A percentile compares a stretch with the other conserved stretches of the same genome.
These are phyloP conservation scores for Fusarium paranaense DNA, from an alignment of 2,329 filamentous ascomycete species.

Conservation along the genomic window DNA sequence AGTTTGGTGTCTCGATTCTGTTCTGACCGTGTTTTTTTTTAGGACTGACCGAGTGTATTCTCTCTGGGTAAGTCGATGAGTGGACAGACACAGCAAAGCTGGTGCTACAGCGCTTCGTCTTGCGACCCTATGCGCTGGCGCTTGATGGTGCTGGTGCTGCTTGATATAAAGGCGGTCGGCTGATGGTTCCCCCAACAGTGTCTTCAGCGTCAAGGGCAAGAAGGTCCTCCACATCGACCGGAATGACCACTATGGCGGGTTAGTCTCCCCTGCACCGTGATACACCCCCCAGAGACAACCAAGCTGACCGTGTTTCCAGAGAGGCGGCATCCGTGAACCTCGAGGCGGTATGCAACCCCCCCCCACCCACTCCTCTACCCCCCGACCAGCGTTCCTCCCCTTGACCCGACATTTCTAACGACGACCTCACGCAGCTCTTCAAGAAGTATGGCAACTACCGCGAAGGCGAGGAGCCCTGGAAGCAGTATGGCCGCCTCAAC, in stretches of 20 bases:
- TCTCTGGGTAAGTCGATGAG: slow-evolving; percentile 80
- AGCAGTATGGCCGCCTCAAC: slow-evolving; percentile 95
- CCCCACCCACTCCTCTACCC: slow-evolving; percentile 17
- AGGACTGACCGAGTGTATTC: slow-evolving; percentile 99
- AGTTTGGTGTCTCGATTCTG: neutral
- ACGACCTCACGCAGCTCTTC: slow-evolving; percentile 75
- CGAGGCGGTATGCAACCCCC: slow-evolving; percentile 75
- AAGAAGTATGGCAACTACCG: slow-evolving; percentile 92
- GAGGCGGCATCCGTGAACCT: slow-evolving; percentile 98
- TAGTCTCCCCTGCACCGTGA: slow-evolving; percentile 52
- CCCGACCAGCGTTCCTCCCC: slow-evolving; percentile 22
- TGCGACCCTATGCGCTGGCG: slow-evolving; percentile 19
- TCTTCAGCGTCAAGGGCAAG: slow-evolving; percentile 97
- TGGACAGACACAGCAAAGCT: neutral
- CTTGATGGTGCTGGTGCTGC: slow-evolving; percentile 25
- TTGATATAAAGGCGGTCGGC: slow-evolving; percentile 40
- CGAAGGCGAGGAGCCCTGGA: slow-evolving; percentile 90
- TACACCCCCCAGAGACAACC: neutral
- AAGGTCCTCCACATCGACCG: slow-evolving; percentile 99
- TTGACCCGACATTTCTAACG: slow-evolving; percentile 39
- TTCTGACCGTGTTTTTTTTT: slow-evolving; percentile 43
- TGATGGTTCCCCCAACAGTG: slow-evolving; percentile 58
- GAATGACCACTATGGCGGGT: slow-evolving; percentile 99
- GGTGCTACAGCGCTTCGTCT: slow-evolving; percentile 3
- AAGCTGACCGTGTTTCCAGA: slow-evolving; percentile 55